Base-by-base conservation (phyloP, 768 basidiomycete genomes). In the Mycena metata region DNA sequence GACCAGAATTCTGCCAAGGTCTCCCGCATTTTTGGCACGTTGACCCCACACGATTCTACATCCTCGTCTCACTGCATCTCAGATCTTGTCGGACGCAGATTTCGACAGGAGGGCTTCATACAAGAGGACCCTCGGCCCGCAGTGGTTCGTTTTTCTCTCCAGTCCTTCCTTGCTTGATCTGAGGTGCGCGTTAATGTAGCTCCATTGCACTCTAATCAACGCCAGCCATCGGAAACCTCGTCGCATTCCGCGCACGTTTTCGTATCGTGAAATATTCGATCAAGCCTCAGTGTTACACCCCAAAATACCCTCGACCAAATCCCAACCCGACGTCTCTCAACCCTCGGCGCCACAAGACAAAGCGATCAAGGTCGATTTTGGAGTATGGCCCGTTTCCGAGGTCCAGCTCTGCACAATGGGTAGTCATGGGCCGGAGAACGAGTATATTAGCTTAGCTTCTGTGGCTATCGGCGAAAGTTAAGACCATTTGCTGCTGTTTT, bases 371-470 rank as follows among this genome's bases (percentile, higher is more conserved):
- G 82, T 89, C 24, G 71, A 87, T 41, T 81, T 92, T 23, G 91
- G 91, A 0, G 72, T 78, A 1, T 91, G 87, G 81, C 56, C 73
- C 1, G 84, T 91, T 10, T 76, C 83, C 36, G 86, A 89, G 69
- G 77, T 92, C 13, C 88, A 92, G 74, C 80, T 93, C 36, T 93
- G 91, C 80, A 80, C 83, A 49, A 91, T 93, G 91, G 90, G 91
- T 0, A 91, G 91, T 70, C 84, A 83, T 70, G 90, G 88, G 0
- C 81, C 81, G 0, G 83, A 90, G 66, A 89, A 88, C 16, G 90
- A 88, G 74, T 93, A 92, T 72, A 82, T 89, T 19, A 85, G 83
- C 67, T 83, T 79, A 63, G 83, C 59, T 11, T 60, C 70, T 21
- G 39, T 71, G 2, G 42, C 63, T 5, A 0, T 71, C 12, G 70